Base-by-base conservation (phyloP, 129 eudicot genomes). In the Sambucus nigra region DNA sequence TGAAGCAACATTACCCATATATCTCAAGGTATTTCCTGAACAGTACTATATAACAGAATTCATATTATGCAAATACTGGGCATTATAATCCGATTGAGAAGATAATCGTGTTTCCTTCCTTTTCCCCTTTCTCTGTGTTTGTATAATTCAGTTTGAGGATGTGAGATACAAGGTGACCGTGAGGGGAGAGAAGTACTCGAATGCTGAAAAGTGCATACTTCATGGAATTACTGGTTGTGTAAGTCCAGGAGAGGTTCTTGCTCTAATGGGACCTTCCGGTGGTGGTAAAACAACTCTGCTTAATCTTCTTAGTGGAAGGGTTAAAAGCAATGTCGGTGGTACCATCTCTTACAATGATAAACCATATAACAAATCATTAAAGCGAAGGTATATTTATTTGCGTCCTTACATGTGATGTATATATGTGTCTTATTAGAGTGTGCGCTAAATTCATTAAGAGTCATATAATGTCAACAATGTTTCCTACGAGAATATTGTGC, bases 231-330 rank as follows among this genome's bases (percentile, higher is more conserved):
- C 53, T 49, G 79, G 79, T 31, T 62, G 66, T 22, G 79, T 63
- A n/a, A 33, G 33, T 41, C 79, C 79, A 9, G 74, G 79, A 54
- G 79, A 73, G 53, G 52, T 73, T 55, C 68, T 73, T 59, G 79
- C 79, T 22, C 70, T 73, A 1, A 67, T 73, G 72, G 79, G 73
- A 60, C 79, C 79, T 39, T 73, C 79, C 16, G 73, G 73, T 4
- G 65, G 79, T 32, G 79, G 79, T 15, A 73, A 73, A 67, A 73
- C 79, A 14, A 73, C 74, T 40, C 66, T 73, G 3, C 74, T 73
- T 21, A 73, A 67, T 42, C 65, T 73, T 15, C 73, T 73, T 1
- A 66, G 78, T 24, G 78, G 73, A 60, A 67, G 69, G 40, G 61
- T 73, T 5, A 67, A 32, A 67, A 60, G n/a, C 24, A 51, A 47